Evolutionary conservation across 73 alveolate species (phyloP).

Genomic region (Blepharisma stoltei): DNA sequence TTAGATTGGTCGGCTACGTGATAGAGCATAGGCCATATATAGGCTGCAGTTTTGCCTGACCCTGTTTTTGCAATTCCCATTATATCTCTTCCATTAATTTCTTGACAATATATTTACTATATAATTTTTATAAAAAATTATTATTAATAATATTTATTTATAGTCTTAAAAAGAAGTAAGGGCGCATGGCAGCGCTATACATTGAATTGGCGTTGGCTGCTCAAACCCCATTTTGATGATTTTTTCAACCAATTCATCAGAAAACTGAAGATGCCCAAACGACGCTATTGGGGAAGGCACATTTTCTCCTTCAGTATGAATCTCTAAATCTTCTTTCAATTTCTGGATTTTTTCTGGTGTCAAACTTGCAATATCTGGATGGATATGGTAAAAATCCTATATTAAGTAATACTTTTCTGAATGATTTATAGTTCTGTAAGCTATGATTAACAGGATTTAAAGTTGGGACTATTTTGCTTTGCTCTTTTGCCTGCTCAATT

Average conservation of each 20-base stretch:
- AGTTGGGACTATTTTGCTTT: conserved; percentile 26
- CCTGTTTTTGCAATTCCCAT: conserved; percentile 58
- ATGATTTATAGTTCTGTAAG: conserved; percentile 8
- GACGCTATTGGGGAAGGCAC: conserved; percentile 88
- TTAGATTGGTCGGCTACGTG: conserved; percentile 84
- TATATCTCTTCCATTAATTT: conserved; percentile 53
- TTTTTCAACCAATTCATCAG: conserved; percentile 72
- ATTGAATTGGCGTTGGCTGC: conserved; percentile 93
- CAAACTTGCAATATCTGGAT: conserved; percentile 83
- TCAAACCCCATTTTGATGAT: conserved; percentile 71
- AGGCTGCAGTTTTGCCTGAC: conserved; percentile 60
- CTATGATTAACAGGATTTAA: conserved; percentile 24
- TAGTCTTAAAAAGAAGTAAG: no score
- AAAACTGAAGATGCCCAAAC: conserved; percentile 92
- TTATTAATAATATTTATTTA: no score
- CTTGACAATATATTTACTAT: no score
- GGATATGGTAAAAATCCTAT: conserved; percentile 87
- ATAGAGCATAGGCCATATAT: conserved; percentile 59
- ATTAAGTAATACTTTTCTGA: conserved; percentile 75
- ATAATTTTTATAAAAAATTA: no score
- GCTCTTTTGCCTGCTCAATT: conserved; percentile 24
- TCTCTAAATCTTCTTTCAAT: conserved; percentile 81
- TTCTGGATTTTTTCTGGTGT: conserved; percentile 83
- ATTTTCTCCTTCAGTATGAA: conserved; percentile 87
- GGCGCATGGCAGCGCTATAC: conserved; percentile 90